phyloP scores from a whole-genome alignment of 2,329 filamentous ascomycete genomes.

The Aspergillus sclerotialis region DNA sequence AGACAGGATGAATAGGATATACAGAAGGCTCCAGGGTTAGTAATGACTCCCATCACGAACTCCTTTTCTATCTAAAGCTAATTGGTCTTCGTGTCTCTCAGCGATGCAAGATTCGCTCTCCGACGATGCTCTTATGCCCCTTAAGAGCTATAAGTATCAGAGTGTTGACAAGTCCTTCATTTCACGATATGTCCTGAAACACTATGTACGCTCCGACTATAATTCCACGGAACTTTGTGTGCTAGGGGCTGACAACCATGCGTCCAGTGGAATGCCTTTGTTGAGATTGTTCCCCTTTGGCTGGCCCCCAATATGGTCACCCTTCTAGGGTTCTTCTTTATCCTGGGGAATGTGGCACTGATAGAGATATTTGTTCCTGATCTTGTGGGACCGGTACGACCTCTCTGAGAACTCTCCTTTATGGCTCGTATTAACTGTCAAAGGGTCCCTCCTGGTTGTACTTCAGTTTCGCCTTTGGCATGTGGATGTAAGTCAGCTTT shows the following conservation, averaged over 20 bases:
- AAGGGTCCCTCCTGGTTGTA: slow-evolving; percentile 87
- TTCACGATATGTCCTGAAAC: slow-evolving; percentile 86
- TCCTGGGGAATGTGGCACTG: slow-evolving; percentile 71
- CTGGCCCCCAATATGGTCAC: slow-evolving; percentile 98
- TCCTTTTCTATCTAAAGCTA: slow-evolving; percentile 2
- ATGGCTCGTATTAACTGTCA: slow-evolving; percentile 4
- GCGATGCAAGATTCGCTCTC: slow-evolving; percentile 58
- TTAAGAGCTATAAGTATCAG: slow-evolving; percentile 96
- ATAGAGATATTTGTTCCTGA: slow-evolving; percentile 80
- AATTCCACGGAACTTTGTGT: not conserved
- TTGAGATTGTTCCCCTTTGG: slow-evolving; percentile 89
- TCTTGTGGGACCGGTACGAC: slow-evolving; percentile 68
- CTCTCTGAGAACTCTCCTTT: not conserved
- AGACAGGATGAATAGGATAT: slow-evolving; percentile 1
- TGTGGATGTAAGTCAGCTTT: slow-evolving; percentile 70
- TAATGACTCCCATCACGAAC: slow-evolving; percentile 3
- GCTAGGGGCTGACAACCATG: slow-evolving; percentile 1
- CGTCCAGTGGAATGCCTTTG: slow-evolving; percentile 87
- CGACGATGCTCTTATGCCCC: slow-evolving; percentile 81
- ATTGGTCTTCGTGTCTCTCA: slow-evolving; percentile 7
- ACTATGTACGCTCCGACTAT: slow-evolving; percentile 65
- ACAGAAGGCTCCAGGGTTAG: slow-evolving; percentile 25
- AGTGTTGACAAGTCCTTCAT: slow-evolving; percentile 92
- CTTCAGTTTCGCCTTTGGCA: slow-evolving; percentile 87
- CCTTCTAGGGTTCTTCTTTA: slow-evolving; percentile 88